Evolutionary conservation across 2,329 filamentous ascomycete species (phyloP).

Genomic region (Emergomyces africanus): DNA sequence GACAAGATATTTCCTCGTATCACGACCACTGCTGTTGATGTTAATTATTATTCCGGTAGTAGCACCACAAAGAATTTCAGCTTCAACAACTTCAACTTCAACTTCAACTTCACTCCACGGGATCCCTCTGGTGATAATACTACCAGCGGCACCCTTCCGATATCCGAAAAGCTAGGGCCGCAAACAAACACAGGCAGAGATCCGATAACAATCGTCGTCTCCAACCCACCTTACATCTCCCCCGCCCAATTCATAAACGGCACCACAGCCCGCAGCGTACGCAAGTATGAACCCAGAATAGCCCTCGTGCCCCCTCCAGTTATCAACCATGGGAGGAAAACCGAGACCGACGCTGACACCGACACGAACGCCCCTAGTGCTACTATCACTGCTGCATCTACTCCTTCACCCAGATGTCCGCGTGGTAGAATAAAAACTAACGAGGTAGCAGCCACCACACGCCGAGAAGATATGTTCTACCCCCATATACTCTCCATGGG

Average conservation of each 20-base stretch:
- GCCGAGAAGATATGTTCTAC: constrained; percentile 26
- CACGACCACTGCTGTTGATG: not conserved
- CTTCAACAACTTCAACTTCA: too few relatives aligned
- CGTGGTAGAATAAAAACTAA: not conserved
- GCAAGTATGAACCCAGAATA: constrained; percentile 64
- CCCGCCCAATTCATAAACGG: constrained; percentile 42
- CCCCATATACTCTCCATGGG: constrained; percentile 18
- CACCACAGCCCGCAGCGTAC: constrained; percentile 59
- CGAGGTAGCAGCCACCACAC: not conserved
- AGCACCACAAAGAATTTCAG: not conserved
- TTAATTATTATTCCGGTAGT: not conserved
- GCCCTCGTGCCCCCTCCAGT: constrained; percentile 55
- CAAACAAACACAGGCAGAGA: not conserved
- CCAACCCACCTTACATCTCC: constrained; percentile 90
- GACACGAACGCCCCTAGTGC: not conserved
- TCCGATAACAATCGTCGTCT: constrained; percentile 50
- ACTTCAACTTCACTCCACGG: too few relatives aligned
- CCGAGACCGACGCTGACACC: too few relatives aligned
- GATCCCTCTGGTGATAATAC: too few relatives aligned
- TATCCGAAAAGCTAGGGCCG: constrained; percentile 21
- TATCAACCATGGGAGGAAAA: not conserved
- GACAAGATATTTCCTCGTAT: not conserved
- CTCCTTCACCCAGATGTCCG: not conserved
- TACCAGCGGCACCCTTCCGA: not conserved
- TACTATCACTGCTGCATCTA: not conserved